Evolutionary conservation across 140 eudicot species (phyloP), one percentile per base, ranked within the genome.

Genomic region (Senecio squalidus): DNA sequence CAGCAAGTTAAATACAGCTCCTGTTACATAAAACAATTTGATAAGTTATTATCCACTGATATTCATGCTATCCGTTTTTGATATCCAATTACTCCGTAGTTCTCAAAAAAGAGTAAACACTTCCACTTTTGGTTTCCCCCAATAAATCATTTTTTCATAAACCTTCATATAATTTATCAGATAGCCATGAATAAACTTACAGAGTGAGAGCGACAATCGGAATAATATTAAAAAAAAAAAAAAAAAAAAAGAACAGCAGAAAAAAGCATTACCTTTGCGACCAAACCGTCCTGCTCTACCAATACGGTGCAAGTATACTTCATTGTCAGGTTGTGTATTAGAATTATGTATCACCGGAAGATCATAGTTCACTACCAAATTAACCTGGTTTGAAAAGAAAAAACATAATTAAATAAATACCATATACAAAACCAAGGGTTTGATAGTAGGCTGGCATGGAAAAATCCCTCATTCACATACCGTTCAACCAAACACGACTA

Each of bases 221-320:
- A n/a, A 33, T 9, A 7, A 33, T 2, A 13, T 33, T 3, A 33
- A 33, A 33, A 33, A 9, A 33, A 33, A 33, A 2, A 33, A 13
- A 33, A 5, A 33, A 13, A 33, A 0, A 33, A 33, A 13, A 33
- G 17, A 2, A 54, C 3, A 54, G 15, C 14, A 5, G 9, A 9
- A 48, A n/a, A 58, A 4, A 47, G n/a, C 18, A 40, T 20, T 69
- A 83, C 88, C 95, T 60, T 83, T 86, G 60, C 92, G 82, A 49
- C 95, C 95, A 74, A 86, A 86, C 39, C 92, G 92, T 17, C 95
- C 92, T 3, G 93, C 93, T 70, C 93, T 73, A 23, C 95, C 88
- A 23, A 83, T 79, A 64, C 88, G 76, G 47, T 83, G 95, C 66
- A 83, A 71, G 75, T 86, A 83, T 5, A 77, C 86, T 58, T 83